phyloP scores from a whole-genome alignment of 768 basidiomycete species.

The Coprinellus micaceus region DNA sequence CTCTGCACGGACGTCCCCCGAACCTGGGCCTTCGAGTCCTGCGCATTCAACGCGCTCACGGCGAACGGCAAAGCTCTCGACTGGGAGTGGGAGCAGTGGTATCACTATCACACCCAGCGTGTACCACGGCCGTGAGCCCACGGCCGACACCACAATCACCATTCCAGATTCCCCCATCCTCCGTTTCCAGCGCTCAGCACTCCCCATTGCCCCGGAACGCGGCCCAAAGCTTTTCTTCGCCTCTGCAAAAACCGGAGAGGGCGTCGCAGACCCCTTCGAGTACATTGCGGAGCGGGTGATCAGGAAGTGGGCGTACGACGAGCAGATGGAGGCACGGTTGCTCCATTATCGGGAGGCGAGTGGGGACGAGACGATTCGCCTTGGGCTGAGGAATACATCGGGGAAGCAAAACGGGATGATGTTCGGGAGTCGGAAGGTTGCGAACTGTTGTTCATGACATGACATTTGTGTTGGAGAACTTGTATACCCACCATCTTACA shows the following conservation, averaged over 20 bases:
- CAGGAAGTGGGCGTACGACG: conserved; percentile 64
- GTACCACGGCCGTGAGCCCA: conserved; percentile 36
- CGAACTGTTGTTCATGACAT: not conserved
- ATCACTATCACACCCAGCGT: conserved; percentile 60
- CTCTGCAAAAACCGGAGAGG: conserved; percentile 74
- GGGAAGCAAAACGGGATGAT: not conserved
- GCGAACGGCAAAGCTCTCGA: conserved; percentile 26
- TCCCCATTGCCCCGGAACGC: conserved; percentile 34
- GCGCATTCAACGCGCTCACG: conserved; percentile 18
- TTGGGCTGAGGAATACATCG: not conserved
- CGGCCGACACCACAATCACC: not conserved
- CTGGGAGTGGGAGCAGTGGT: conserved; percentile 44
- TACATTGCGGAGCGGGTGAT: conserved; percentile 67
- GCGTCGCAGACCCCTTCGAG: conserved; percentile 71
- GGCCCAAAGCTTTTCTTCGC: conserved; percentile 71
- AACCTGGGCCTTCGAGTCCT: conserved; percentile 16
- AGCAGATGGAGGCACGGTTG: conserved; percentile 45
- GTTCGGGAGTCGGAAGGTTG: not conserved
- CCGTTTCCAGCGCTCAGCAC: conserved; percentile 12
- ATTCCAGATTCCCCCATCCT: not conserved
- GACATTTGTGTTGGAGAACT: not conserved
- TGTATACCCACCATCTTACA: not conserved
- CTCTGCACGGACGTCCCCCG: conserved; percentile 60
- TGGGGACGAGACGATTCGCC: conserved; percentile 33
- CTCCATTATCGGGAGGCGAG: conserved; percentile 37